Conservation (phyloP, 495 filamentous ascomycete species). For the Aspergillus avenaceus region DNA sequence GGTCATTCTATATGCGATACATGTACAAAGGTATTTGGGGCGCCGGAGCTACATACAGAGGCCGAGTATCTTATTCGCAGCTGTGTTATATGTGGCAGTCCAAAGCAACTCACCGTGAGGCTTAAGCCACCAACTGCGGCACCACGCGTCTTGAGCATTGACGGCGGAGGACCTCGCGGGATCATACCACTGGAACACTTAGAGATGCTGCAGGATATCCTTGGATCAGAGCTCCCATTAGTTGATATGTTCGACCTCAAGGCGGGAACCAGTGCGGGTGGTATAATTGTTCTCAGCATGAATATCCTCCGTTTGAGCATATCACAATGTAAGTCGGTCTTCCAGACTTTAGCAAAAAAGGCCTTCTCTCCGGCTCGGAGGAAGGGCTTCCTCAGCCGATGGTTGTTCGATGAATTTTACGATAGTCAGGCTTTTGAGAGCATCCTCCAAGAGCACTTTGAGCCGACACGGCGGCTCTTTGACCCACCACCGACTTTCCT, state of each 20-base stretch:
- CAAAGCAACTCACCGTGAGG: slow-evolving; percentile 2
- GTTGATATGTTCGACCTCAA: slow-evolving; percentile 25
- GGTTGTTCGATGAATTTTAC: slow-evolving; percentile 24
- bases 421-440: slow-evolving; percentile 12
- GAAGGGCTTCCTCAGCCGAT: slow-evolving; percentile 6
- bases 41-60: slow-evolving; percentile 1
- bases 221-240: slow-evolving; percentile 15
- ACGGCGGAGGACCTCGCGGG: slow-evolving; percentile 25
- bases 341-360: slow-evolving; percentile 16
- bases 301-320: slow-evolving; percentile 8
- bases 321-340: slow-evolving; percentile 12
- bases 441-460: slow-evolving; percentile 19
- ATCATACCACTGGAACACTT: slow-evolving; percentile 26
- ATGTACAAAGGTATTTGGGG: slow-evolving; percentile 20
- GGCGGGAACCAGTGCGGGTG: slow-evolving; percentile 26
- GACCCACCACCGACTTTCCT: slow-evolving; percentile 5
- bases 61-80: slow-evolving; percentile 5
- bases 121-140: slow-evolving; percentile 26
- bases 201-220: slow-evolving; percentile 15
- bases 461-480: slow-evolving; percentile 7
- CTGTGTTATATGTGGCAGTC: slow-evolving; percentile 9
- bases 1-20: slow-evolving; percentile 26
- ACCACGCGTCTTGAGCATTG: slow-evolving; percentile 23
- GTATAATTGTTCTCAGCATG: not conserved
- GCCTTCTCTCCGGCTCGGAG: slow-evolving; percentile 9